Evolutionary conservation across 2,329 filamentous ascomycete genomes (phyloP), one percentile per base, ranked within the genome.

Genomic region (Graphilbum ipis-grandicollis): DNA sequence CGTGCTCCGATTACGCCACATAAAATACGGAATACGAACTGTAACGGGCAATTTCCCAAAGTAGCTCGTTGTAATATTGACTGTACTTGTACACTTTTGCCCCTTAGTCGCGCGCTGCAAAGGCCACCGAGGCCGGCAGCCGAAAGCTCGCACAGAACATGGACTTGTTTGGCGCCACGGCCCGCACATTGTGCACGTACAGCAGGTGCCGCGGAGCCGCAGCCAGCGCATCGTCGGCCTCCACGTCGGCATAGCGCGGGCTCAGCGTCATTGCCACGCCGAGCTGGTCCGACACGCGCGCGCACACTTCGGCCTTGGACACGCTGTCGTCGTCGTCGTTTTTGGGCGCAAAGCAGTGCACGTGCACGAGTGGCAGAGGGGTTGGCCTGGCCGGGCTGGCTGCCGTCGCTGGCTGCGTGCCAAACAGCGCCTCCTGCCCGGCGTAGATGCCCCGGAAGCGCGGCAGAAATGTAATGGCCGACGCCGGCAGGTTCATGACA

Each of bases 141-240:
- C 85, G 72, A 58, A 98, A 96, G 46, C 75, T 92, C 22, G 84
- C 88, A 55, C 90, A 96, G 56, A 88, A 96, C 86, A 94, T 94
- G 52, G 79, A 72, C 66, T 98, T 98, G 50, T 83, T 79, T 5
- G 90, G 90, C 40, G 85, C 82, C 38, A 98, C 90, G 46, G 92
- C 75, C 44, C 90, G 69, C 25, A 96, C 84, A 41, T 80, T 73
- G 41, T 73, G 59, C 43, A 84, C 70, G 1, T 59, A 59, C 28
- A 71, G 59, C 47, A 71, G 57, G 6, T 61, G 59, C 33, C 31
- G 21, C 9, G 38, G 34, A 15, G 30, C 30, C 3, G 21, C 32
- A 1, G 39, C 19, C 34, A 32, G 13, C 19, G 36, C 21, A 23
- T 40, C 39, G 34, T 63, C 57, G 21, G 54, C 52, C 37, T 64